Percentiles rank a stretch among this genome's conserved stretches.
Evolutionary conservation across 306 rosid species (phyloP).

Genomic region (Crataegus laevigata): DNA sequence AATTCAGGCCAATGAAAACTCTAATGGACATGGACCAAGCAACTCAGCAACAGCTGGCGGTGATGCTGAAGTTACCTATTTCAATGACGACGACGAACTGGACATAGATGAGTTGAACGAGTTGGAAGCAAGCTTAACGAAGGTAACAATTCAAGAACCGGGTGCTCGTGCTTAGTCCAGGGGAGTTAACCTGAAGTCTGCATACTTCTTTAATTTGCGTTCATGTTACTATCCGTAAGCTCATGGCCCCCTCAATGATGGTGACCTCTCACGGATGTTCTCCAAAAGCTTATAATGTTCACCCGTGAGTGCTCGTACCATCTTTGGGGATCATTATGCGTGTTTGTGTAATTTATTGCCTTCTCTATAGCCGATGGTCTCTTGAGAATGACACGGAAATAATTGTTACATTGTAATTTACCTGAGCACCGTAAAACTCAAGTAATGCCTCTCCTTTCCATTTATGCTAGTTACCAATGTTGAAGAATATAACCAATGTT

Average conservation of each 20-base stretch:
- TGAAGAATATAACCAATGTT: neutral
- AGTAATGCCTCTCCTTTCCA: neutral
- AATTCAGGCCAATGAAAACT: constrained; percentile 1
- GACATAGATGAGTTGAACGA: constrained; percentile 49
- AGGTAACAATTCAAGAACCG: constrained; percentile 28
- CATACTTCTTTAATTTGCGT: neutral
- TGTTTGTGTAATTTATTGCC: neutral
- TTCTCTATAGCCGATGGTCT: neutral
- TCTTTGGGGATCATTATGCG: neutral
- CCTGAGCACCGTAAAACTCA: neutral
- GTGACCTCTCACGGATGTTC: neutral
- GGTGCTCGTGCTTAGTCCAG: neutral
- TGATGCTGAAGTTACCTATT: constrained; percentile 11
- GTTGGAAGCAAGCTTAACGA: constrained; percentile 49
- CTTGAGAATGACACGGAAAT: neutral
- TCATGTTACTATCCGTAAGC: neutral
- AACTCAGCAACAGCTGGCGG: constrained; percentile 27
- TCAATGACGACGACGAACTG: constrained; percentile 36
- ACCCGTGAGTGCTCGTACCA: neutral
- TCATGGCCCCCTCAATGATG: neutral
- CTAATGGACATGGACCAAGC: constrained; percentile 16
- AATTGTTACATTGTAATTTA: neutral
- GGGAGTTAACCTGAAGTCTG: neutral
- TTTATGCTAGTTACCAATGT: neutral
- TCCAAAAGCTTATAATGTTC: neutral